Base-by-base conservation (phyloP, 352 stramenopile species). In the Pilasporangium apinafurcum region DNA sequence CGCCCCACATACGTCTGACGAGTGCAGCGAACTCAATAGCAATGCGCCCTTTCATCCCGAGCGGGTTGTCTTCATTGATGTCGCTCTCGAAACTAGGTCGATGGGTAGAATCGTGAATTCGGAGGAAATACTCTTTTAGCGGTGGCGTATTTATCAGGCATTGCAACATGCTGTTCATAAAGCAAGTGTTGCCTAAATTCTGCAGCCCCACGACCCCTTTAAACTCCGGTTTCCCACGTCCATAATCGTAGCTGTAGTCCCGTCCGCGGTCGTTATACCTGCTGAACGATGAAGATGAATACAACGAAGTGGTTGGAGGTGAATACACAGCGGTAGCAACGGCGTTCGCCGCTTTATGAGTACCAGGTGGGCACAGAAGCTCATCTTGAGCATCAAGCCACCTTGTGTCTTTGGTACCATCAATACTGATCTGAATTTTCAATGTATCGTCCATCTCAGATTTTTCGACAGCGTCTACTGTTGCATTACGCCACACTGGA, bases 51-150 rank as follows among this genome's bases (percentile, higher is more conserved):
- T 94, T 88, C 76, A 92, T 89, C 3, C 79, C 82, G 3, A 99
- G 74, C 16, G 96, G 95, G 54, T 99, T 99, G 16, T 90, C 64
- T 47, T 73, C 63, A 54, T 99, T 99, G 33, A 99, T 79, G 50
- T 98, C 82, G 10, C 67, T 65, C 20, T 68, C 46, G 44, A 86
- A 86, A 24, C 57, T 45, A 13, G 42, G 44, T 8, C 41, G 45
- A 3, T 58, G 57, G 2, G 59, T 77, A 1, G 68, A 44, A n/a
- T 86, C 72, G 37, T 96, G 59, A 17, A 70, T 69, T 37, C 53
- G 59, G 0, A 97, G 55, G 59, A 99, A 99, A 60, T 97, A 98
- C 36, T 89, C 59, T 14, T 92, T 95, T 12, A 99, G 71, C 5
- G 83, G 69, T 36, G 79, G 61, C n/a, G 95, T 92, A 42, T 98